Percentiles rank a stretch among this genome's conserved stretches.
phyloP scores from a whole-genome alignment of 257 asterid genomes.

The Perilla frutescens region DNA sequence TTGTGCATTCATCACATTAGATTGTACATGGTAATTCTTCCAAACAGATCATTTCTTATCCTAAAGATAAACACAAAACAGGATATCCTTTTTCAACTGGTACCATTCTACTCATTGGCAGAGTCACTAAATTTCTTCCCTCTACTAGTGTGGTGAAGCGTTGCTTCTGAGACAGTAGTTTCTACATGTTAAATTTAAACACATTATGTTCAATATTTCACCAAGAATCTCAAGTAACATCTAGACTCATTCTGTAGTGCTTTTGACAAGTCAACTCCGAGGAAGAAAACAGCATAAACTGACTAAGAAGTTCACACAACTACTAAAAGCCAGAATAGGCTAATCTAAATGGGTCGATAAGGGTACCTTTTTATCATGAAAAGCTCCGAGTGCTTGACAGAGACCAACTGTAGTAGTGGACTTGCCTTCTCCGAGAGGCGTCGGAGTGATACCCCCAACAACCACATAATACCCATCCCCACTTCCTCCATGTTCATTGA shows the following conservation, averaged over 20 bases:
- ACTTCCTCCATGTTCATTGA: constrained; percentile 67
- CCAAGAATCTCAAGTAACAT: neutral
- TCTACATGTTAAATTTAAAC: neutral
- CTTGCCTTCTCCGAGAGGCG: constrained; percentile 99
- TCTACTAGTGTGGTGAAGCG: neutral
- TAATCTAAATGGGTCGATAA: neutral
- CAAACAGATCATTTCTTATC: neutral
- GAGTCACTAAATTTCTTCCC: neutral
- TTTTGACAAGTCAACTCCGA: neutral
- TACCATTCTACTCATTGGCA: neutral
- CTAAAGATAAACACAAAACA: neutral
- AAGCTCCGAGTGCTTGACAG: constrained; percentile 99
- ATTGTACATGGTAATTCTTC: neutral
- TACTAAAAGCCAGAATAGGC: neutral
- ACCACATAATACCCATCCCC: constrained; percentile 94
- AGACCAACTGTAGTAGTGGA: constrained; percentile 97
- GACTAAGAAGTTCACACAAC: neutral
- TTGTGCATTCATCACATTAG: neutral
- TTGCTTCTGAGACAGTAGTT: neutral
- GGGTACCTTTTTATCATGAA: constrained; percentile 87
- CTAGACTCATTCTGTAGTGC: neutral
- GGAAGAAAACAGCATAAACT: neutral
- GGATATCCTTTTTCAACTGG: neutral
- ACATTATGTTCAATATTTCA: neutral
- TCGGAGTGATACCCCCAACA: constrained; percentile 96